A percentile compares a stretch with the other conserved stretches of the same genome.
These are phyloP conservation scores for Trichoderma sp. DNA, from an alignment of 2,329 filamentous ascomycete species.

Conservation along the genomic window DNA sequence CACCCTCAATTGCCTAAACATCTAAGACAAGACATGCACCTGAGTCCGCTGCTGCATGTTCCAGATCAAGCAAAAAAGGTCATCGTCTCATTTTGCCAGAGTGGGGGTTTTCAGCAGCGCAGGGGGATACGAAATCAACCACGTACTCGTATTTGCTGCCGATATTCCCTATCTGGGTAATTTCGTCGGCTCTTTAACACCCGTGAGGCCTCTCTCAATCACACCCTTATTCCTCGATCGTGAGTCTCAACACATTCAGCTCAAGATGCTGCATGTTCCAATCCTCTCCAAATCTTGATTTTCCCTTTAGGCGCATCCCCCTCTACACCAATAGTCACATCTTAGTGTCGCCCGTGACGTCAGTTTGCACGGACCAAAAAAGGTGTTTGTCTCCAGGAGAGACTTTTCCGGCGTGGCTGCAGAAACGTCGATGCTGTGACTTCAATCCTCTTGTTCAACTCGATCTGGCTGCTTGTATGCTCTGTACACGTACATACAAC, in stretches of 20 bases:
- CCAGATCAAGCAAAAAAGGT: not conserved
- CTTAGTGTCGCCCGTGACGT: constrained; percentile 12
- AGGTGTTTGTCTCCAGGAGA: not conserved
- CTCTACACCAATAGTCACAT: not conserved
- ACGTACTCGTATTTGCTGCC: constrained; percentile 6
- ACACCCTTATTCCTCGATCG: not conserved
- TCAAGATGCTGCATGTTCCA: not conserved
- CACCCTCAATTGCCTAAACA: not conserved
- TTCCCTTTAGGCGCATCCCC: not conserved
- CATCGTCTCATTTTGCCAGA: not conserved
- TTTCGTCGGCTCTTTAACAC: not conserved
- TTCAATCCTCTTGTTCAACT: not conserved
- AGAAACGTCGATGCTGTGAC: not conserved
- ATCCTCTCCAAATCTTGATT: not conserved
- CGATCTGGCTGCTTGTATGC: not conserved
- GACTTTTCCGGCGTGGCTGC: not conserved
- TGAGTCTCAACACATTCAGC: not conserved
- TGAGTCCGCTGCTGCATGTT: not conserved
- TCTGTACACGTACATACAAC: not conserved
- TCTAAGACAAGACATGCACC: not conserved
- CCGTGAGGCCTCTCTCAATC: not conserved
- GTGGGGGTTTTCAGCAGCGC: not conserved
- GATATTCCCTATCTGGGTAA: not conserved
- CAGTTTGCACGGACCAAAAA: not conserved
- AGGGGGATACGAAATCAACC: constrained; percentile 1